Evolutionary conservation across 179 eudicot genomes (phyloP).

Genomic region (Silene coronaria): DNA sequence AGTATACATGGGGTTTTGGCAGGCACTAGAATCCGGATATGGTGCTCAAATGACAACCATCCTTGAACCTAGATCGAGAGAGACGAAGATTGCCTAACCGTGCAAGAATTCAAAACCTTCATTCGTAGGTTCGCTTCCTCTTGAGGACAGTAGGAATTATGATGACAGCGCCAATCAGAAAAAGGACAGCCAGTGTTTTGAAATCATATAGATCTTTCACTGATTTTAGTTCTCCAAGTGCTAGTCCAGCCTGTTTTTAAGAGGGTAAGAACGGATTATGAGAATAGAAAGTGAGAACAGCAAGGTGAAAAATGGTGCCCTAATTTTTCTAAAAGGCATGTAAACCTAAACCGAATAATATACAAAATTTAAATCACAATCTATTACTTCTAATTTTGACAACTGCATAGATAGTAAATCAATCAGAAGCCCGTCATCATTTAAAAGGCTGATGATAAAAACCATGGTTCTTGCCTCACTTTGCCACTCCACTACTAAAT

Average conservation of each 20-base stretch:
- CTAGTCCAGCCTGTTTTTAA: constrained; percentile 79
- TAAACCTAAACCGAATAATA: not conserved
- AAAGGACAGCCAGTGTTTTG: constrained; percentile 80
- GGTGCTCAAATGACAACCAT: constrained; percentile 14
- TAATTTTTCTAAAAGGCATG: not conserved
- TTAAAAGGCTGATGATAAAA: not conserved
- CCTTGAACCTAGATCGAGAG: not conserved
- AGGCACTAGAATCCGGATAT: not conserved
- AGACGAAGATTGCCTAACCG: not conserved
- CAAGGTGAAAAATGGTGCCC: not conserved
- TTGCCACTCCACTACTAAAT: not conserved
- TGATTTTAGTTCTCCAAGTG: constrained; percentile 92
- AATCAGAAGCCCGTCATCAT: not conserved
- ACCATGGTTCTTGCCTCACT: not conserved
- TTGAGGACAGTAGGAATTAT: constrained; percentile 76
- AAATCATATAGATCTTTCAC: constrained; percentile 91
- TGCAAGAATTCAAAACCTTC: constrained; percentile 13
- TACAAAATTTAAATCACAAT: not conserved
- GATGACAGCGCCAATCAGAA: constrained; percentile 65
- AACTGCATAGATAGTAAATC: not conserved
- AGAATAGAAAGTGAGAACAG: not conserved
- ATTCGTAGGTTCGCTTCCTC: constrained; percentile 86
- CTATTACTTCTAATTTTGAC: not conserved
- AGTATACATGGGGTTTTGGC: constrained; percentile 18
- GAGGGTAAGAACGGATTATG: not conserved